Evolutionary conservation across 345 rosid species (phyloP), one percentile per base, ranked within the genome.

Genomic region (Barbarea vulgaris): DNA sequence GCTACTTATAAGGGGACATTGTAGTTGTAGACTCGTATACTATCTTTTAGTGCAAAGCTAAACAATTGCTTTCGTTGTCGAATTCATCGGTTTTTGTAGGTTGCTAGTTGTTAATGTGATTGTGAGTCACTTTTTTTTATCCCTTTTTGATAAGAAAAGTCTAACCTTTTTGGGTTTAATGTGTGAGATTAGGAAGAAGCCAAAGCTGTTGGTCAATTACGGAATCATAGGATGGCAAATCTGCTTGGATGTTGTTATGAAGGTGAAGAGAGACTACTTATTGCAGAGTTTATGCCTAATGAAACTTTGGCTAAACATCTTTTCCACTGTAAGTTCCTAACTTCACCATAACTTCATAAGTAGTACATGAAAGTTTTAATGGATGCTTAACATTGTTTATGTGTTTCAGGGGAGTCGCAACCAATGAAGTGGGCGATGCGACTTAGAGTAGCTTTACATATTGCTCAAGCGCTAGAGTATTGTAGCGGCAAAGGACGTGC

Each of bases 361-460:
- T 30, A 5, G 28, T 64, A 25, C 36, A 9, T 63, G 36, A 47
- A 14, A 51, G 60, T 22, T 14, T 22, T 11, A 54, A 17, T 55
- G 28, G 4, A 39, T 39, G 54, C 10, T 56, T 56, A 27, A 22
- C 46, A 21, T 15, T 57, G 3, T 9, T 24, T 31, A 4, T 37
- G 28, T 42, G 66, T 64, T 51, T 78, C 80, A 93, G 97, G 98
- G 98, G 98, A 93, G 74, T 48, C 86, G n/a, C 89, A 88, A 57
- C 96, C 98, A 39, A 90, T 93, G 93, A 89, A 89, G 78, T 93
- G 96, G 98, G 90, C 89, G 5, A 93, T 93, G 95, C 77, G 98
- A 28, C 72, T 90, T 70, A 87, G 95, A 86, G 95, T 90, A 62
- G 90, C 85, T 52, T 85, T 93, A 64, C 87, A 93, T 84, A 87